These are phyloP conservation scores for Penicillium canescens DNA, from an alignment of 495 filamentous ascomycete genomes.

Conservation along the genomic window DNA sequence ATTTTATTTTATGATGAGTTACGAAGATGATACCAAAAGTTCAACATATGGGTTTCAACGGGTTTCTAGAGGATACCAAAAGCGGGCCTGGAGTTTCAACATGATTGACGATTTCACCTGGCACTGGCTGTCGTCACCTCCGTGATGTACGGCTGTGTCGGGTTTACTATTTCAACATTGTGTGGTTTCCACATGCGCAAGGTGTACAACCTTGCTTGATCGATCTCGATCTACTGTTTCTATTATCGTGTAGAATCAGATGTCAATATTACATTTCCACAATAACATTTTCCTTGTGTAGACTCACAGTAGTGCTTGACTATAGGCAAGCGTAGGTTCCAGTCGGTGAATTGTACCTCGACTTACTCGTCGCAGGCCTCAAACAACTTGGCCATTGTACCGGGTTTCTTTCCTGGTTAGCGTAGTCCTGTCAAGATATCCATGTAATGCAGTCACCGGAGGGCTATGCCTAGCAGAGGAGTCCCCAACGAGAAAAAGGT, in stretches of 20 bases:
- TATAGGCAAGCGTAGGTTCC: neutral
- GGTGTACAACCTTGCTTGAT: conserved; percentile 18
- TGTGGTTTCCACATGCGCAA: conserved; percentile 20
- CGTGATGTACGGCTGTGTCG: conserved; percentile 38
- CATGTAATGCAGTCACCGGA: too few species aligned
- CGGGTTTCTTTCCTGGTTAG: too few species aligned
- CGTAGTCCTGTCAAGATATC: too few species aligned
- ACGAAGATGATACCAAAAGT: conserved; percentile 55
- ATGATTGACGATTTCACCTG: conserved; percentile 62
- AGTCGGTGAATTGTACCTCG: too few species aligned
- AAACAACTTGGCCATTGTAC: too few species aligned
- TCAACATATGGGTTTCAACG: conserved; percentile 50
- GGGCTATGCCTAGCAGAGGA: too few species aligned
- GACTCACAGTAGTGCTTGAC: neutral
- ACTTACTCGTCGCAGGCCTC: too few species aligned
- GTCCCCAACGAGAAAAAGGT: too few species aligned
- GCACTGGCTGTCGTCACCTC: conserved; percentile 9
- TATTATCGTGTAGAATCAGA: conserved; percentile 28
- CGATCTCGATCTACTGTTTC: conserved; percentile 20
- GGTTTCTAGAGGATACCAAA: conserved; percentile 51
- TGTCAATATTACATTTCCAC: conserved; percentile 24
- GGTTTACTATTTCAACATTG: conserved; percentile 32
- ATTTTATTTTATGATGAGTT: conserved; percentile 45
- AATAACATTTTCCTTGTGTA: neutral
- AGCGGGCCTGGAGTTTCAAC: conserved; percentile 53